Percentiles rank a stretch among this genome's conserved stretches.
These are phyloP conservation scores for Suillus brevipes DNA, from an alignment of 768 basidiomycete species.

Conservation along the genomic window DNA sequence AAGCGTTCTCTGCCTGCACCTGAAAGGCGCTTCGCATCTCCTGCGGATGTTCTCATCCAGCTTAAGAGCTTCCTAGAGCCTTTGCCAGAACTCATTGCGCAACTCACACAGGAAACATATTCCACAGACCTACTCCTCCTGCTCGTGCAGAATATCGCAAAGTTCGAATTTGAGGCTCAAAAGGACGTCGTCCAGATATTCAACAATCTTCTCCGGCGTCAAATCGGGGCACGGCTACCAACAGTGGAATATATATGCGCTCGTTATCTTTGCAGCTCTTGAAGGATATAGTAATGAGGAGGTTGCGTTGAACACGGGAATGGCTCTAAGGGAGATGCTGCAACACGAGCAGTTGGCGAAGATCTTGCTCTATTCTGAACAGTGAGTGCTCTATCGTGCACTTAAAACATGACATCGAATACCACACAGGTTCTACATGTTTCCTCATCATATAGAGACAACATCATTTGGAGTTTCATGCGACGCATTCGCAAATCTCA, in stretches of 20 bases:
- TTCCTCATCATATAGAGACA: conserved; percentile 94
- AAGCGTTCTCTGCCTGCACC: conserved; percentile 64
- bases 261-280: conserved; percentile 76
- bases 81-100: conserved; percentile 85
- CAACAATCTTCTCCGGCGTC: conserved; percentile 85
- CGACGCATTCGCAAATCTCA: conserved; percentile 96
- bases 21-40: conserved; percentile 28
- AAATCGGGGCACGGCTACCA: conserved; percentile 93
- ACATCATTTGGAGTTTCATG: conserved; percentile 98
- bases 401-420: not conserved
- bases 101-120: conserved; percentile 95
- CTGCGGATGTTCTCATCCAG: conserved; percentile 10
- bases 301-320: conserved; percentile 94
- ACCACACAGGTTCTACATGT: conserved; percentile 82
- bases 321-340: conserved; percentile 97
- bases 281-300: conserved; percentile 96
- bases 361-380: conserved; percentile 88
- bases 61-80: conserved; percentile 54
- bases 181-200: conserved; percentile 85
- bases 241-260: conserved; percentile 91
- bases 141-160: conserved; percentile 78
- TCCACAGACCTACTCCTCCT: conserved; percentile 81
- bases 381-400: conserved; percentile 56
- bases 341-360: conserved; percentile 89
- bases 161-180: conserved; percentile 92